These are phyloP conservation scores for Didymella exigua DNA, from an alignment of 2,329 filamentous ascomycete species.

Conservation along the genomic window DNA sequence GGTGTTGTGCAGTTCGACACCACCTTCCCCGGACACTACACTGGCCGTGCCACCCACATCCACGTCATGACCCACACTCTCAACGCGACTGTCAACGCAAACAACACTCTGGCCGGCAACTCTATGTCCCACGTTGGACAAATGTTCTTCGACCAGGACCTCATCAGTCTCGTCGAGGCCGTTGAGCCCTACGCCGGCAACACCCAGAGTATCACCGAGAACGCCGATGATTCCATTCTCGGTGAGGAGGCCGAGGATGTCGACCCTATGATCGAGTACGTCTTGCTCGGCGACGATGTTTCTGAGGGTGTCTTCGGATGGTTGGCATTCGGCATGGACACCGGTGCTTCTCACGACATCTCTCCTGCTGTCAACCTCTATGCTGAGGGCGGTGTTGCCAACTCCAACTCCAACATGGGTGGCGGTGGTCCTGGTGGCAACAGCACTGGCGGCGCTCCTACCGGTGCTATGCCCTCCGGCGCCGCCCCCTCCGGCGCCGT, in stretches of 20 bases:
- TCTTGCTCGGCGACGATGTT: constrained; percentile 59
- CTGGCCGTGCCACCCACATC: constrained; percentile 43
- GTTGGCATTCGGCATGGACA: constrained; percentile 43
- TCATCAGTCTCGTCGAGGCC: constrained; percentile 59
- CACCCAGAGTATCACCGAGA: constrained; percentile 54
- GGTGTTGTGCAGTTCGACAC: constrained; percentile 58
- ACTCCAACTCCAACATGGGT: constrained; percentile 27
- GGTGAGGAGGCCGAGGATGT: constrained; percentile 54
- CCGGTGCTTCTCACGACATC: constrained; percentile 31
- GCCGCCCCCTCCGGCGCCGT: not conserved
- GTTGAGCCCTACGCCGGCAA: constrained; percentile 53
- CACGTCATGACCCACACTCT: constrained; percentile 47
- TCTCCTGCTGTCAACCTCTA: constrained; percentile 36
- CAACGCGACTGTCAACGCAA: constrained; percentile 48
- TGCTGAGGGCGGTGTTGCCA: constrained; percentile 37
- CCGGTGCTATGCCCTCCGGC: constrained; percentile 1
- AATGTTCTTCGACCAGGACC: constrained; percentile 67
- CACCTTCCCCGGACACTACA: constrained; percentile 53
- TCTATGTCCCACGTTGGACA: constrained; percentile 66
- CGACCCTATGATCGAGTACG: constrained; percentile 64
- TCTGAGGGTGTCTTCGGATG: constrained; percentile 43
- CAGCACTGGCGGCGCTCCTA: constrained; percentile 9
- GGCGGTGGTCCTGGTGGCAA: constrained; percentile 20
- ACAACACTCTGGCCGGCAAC: constrained; percentile 57
- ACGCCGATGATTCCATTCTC: constrained; percentile 59